A percentile compares a stretch with the other conserved stretches of the same genome.
phyloP scores from a whole-genome alignment of 164 flowering plant species.

The Hamamelis virginiana region DNA sequence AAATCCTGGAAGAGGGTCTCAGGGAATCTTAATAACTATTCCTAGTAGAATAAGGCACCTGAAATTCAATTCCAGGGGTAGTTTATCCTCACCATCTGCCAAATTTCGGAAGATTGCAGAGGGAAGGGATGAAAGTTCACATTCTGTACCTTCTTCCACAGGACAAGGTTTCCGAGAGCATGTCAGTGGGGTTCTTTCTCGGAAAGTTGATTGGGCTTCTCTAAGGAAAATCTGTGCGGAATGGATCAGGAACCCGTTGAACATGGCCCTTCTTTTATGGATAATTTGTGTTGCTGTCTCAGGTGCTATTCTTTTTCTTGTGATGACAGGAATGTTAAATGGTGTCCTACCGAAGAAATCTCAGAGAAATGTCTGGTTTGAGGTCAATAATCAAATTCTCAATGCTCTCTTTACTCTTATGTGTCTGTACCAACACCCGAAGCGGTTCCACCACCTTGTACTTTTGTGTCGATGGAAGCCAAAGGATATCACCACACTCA shows the following conservation, averaged over 20 bases:
- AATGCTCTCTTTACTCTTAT: constrained; percentile 92
- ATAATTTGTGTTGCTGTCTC: constrained; percentile 11
- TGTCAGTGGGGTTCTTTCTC: constrained; percentile 7
- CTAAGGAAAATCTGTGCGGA: constrained; percentile 6
- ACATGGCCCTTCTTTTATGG: constrained; percentile 18
- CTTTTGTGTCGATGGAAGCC: constrained; percentile 73
- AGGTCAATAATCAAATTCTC: constrained; percentile 90
- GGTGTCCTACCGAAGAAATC: constrained; percentile 55
- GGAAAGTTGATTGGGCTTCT: constrained; percentile 10
- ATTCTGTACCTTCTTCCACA: constrained; percentile 13
- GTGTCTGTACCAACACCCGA: constrained; percentile 91
- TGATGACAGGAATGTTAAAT: constrained; percentile 72
- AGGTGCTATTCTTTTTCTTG: constrained; percentile 13
- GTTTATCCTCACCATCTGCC: constrained; percentile 19
- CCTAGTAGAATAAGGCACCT: no score
- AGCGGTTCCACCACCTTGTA: constrained; percentile 71
- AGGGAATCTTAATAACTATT: no score
- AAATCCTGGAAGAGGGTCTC: neutral
- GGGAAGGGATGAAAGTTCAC: constrained; percentile 22
- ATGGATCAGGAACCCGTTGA: constrained; percentile 16
- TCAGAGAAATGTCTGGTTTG: constrained; percentile 75
- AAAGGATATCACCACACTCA: constrained; percentile 58
- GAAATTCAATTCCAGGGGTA: neutral
- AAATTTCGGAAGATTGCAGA: constrained; percentile 15
- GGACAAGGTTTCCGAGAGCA: constrained; percentile 8